A percentile compares a stretch with the other conserved stretches of the same genome.
Evolutionary conservation across 2,329 filamentous ascomycete genomes (phyloP).

Genomic region (Xylaria sp.): DNA sequence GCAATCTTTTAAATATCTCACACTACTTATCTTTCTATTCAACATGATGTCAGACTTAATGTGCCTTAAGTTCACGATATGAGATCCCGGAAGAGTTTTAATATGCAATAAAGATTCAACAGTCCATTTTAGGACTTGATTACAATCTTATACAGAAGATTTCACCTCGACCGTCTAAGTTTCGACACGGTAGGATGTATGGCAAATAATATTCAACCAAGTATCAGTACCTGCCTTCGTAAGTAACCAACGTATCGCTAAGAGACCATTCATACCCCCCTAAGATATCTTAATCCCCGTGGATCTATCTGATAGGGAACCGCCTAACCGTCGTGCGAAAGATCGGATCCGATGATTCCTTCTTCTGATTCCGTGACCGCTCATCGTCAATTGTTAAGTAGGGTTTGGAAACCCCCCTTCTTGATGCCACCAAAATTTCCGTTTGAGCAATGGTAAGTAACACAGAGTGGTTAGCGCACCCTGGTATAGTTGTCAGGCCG

Average conservation of each 20-base stretch:
- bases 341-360: background rate
- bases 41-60: too few species aligned
- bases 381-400: constrained; percentile 51
- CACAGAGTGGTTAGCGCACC: background rate
- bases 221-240: background rate
- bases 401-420: background rate
- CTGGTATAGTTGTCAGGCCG: background rate
- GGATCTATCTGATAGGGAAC: background rate
- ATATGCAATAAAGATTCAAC: too few species aligned
- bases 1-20: too few species aligned
- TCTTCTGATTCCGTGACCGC: constrained; percentile 51
- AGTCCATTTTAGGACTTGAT: too few species aligned
- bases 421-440: background rate
- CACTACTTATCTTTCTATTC: too few species aligned
- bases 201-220: background rate
- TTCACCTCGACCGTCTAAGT: too few species aligned
- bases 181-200: too few species aligned
- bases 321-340: background rate
- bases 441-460: background rate
- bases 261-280: background rate
- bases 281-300: background rate
- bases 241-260: background rate
- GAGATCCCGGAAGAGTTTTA: too few species aligned
- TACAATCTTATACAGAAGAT: too few species aligned
- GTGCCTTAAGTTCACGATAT: too few species aligned